A percentile compares a stretch with the other conserved stretches of the same genome.
Evolutionary conservation across 768 basidiomycete species (phyloP).

Genomic region (Pleurotus djamor): DNA sequence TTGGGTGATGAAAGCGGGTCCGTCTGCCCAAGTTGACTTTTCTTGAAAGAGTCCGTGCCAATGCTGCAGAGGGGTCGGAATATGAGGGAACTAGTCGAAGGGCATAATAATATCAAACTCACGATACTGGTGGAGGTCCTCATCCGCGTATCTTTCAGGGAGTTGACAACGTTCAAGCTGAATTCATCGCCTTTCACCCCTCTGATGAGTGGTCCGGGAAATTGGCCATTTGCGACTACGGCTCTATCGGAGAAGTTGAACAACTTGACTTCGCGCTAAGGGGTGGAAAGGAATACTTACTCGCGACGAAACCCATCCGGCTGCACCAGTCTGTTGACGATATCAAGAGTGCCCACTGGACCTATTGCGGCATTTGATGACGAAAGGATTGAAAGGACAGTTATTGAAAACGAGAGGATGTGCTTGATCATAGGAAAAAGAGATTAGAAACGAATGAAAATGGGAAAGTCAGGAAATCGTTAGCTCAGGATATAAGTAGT

Average conservation of each 20-base stretch:
- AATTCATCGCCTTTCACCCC: conserved; percentile 34
- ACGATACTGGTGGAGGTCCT: conserved; percentile 27
- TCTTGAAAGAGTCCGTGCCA: conserved; percentile 32
- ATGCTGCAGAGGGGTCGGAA: conserved; percentile 16
- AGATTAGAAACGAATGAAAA: conserved; percentile 7
- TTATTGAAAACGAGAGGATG: conserved; percentile 5
- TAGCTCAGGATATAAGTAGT: conserved; percentile 6
- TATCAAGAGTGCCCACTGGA: conserved; percentile 6
- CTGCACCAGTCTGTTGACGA: conserved; percentile 5
- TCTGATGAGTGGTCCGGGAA: conserved; percentile 31
- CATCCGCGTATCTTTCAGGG: conserved; percentile 1
- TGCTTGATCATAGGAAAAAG: conserved; percentile 6
- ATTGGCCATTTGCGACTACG: conserved; percentile 36
- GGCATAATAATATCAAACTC: conserved; percentile 12
- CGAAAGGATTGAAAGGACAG: conserved; percentile 6
- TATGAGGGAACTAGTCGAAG: background rate
- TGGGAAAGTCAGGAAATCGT: conserved; percentile 5
- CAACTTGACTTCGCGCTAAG: background rate
- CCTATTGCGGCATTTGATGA: conserved; percentile 6
- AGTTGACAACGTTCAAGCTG: conserved; percentile 3
- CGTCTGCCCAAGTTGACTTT: conserved; percentile 30
- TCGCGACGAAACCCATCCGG: conserved; percentile 10
- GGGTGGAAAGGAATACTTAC: background rate
- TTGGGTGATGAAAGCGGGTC: conserved; percentile 26
- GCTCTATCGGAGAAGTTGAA: conserved; percentile 22